These are phyloP conservation scores for Termitomyces sp. DNA, from an alignment of 768 basidiomycete genomes.

Conservation along the genomic window DNA sequence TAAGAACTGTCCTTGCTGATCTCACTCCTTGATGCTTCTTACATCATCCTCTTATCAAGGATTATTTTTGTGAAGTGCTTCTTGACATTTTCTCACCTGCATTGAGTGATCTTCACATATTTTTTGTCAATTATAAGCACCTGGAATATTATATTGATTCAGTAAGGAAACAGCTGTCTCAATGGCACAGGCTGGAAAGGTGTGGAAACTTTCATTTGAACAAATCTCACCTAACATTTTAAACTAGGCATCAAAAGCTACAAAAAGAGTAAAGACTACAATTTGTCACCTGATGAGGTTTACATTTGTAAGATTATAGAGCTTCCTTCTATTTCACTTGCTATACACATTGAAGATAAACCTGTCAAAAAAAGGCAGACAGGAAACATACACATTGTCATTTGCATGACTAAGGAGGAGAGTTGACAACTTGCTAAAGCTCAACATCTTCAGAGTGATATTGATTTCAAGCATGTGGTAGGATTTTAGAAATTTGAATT, in stretches of 20 bases:
- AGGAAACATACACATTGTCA: conserved; percentile 12
- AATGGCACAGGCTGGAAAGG: conserved; percentile 15
- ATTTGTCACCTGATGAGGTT: neutral
- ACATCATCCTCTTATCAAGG: conserved; percentile 12
- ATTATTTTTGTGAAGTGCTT: conserved; percentile 8
- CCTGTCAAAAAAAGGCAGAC: conserved; percentile 2
- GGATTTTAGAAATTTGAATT: conserved; percentile 24
- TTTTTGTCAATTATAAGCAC: conserved; percentile 18
- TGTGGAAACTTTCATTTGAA: too few relatives aligned
- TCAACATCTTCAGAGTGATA: conserved; percentile 22
- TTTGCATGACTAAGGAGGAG: conserved; percentile 19
- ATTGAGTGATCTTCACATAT: conserved; percentile 19
- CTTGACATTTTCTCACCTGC: conserved; percentile 11
- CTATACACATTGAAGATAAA: neutral
- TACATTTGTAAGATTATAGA: neutral
- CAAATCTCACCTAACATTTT: too few relatives aligned
- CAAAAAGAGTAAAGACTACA: neutral
- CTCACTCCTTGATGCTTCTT: conserved; percentile 19
- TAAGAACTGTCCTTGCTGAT: conserved; percentile 13
- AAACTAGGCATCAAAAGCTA: neutral
- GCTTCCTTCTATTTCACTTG: neutral
- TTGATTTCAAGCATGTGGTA: conserved; percentile 19
- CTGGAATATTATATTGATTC: conserved; percentile 14
- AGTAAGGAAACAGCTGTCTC: conserved; percentile 1
- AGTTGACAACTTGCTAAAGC: conserved; percentile 14